phyloP scores from a whole-genome alignment of 495 filamentous ascomycete species.

The Penicillium paxilli region DNA sequence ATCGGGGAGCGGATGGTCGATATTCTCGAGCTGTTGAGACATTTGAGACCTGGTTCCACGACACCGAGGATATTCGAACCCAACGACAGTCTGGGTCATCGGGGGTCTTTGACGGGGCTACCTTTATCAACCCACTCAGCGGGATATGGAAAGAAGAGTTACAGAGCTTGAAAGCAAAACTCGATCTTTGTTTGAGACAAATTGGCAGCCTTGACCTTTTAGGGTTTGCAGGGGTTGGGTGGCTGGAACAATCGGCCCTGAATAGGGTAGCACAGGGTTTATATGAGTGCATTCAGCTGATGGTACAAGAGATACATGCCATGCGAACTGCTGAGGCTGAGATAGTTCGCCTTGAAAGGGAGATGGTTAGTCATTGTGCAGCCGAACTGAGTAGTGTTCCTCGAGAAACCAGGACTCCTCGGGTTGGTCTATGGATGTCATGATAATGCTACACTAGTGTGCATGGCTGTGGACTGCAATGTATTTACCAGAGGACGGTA shows the following conservation, averaged over 20 bases:
- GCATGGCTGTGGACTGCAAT: no score
- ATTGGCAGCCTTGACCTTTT: slow-evolving; percentile 40
- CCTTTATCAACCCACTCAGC: slow-evolving; percentile 45
- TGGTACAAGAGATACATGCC: slow-evolving; percentile 44
- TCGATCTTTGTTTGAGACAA: slow-evolving; percentile 41
- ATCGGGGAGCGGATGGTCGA: slow-evolving; percentile 24
- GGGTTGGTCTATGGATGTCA: slow-evolving; percentile 26
- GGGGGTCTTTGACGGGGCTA: slow-evolving; percentile 7
- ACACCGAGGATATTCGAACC: slow-evolving; percentile 31
- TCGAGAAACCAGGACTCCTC: slow-evolving; percentile 7
- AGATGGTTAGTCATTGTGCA: slow-evolving; percentile 35
- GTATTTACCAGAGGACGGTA: not conserved
- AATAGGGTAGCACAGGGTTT: slow-evolving; percentile 29
- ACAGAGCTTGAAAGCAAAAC: slow-evolving; percentile 32
- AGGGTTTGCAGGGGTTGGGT: slow-evolving; percentile 34
- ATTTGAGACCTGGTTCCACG: slow-evolving; percentile 49
- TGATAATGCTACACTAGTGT: not conserved
- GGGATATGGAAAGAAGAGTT: slow-evolving; percentile 44
- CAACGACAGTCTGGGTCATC: slow-evolving; percentile 22
- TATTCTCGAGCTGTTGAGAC: slow-evolving; percentile 32
- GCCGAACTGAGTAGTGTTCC: slow-evolving; percentile 23
- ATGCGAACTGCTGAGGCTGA: slow-evolving; percentile 44
- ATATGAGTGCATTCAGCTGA: slow-evolving; percentile 33
- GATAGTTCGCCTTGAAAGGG: slow-evolving; percentile 37
- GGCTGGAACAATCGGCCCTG: slow-evolving; percentile 34